phyloP scores from a whole-genome alignment of 805 yeast genomes.

The Myxozyma mucilagina region DNA sequence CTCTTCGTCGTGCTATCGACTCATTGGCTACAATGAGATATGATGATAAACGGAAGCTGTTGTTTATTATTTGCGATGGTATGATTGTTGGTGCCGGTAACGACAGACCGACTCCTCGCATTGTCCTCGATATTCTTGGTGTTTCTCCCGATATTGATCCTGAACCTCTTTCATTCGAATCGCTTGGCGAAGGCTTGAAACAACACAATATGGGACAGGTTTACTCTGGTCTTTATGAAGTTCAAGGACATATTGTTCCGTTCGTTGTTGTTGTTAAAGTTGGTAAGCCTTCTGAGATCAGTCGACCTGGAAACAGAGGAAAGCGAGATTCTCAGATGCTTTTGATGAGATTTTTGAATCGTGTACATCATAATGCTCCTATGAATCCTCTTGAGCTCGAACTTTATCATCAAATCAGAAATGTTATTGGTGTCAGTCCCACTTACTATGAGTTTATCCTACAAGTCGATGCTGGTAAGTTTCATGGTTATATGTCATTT shows the following conservation, averaged over 20 bases:
- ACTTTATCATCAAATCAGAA: conserved; percentile 55
- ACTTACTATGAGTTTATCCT: conserved; percentile 55
- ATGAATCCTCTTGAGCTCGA: conserved; percentile 61
- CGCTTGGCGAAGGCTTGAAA: conserved; percentile 60
- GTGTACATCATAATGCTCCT: conserved; percentile 60
- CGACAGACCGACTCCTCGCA: conserved; percentile 58
- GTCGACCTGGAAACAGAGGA: conserved; percentile 63
- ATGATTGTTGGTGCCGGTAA: conserved; percentile 63
- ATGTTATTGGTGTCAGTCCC: conserved; percentile 59
- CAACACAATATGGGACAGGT: conserved; percentile 66
- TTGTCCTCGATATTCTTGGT: conserved; percentile 57
- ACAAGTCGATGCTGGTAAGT: conserved; percentile 59
- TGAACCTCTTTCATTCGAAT: conserved; percentile 54
- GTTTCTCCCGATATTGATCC: conserved; percentile 55
- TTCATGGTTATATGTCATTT: not conserved
- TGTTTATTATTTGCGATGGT: conserved; percentile 62
- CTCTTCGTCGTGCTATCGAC: conserved; percentile 58
- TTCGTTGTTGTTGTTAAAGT: conserved; percentile 58
- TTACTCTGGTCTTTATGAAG: conserved; percentile 60
- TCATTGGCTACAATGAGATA: conserved; percentile 59
- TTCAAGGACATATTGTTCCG: conserved; percentile 57
- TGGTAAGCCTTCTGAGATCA: conserved; percentile 60
- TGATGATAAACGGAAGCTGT: conserved; percentile 59
- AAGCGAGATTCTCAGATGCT: conserved; percentile 65
- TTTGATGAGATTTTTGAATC: conserved; percentile 60